These are phyloP conservation scores for Begonia fuchsioides DNA, from an alignment of 306 rosid genomes.

Conservation along the genomic window DNA sequence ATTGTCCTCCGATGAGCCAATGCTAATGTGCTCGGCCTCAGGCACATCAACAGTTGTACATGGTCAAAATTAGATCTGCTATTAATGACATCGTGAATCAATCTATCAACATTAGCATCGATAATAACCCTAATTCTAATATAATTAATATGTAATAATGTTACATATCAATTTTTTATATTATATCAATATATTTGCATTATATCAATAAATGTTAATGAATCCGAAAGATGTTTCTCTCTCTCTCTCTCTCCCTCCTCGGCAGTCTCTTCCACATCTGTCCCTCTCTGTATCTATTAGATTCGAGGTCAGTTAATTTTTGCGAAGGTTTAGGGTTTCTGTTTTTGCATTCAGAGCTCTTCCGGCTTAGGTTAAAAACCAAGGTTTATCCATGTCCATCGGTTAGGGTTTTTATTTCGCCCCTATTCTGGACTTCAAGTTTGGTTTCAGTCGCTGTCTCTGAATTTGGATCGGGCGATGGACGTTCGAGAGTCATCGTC, in stretches of 20 bases:
- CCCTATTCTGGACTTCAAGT: neutral
- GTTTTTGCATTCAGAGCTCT: constrained; percentile 6
- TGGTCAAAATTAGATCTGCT: too few species aligned
- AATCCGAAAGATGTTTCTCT: constrained; percentile 1
- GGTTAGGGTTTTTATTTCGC: too few species aligned
- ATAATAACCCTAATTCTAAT: too few species aligned
- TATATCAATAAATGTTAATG: too few species aligned
- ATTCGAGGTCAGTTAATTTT: constrained; percentile 12
- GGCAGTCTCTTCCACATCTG: constrained; percentile 3
- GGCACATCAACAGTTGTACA: too few species aligned
- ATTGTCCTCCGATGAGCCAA: too few species aligned
- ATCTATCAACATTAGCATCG: too few species aligned
- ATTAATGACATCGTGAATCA: too few species aligned
- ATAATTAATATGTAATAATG: too few species aligned
- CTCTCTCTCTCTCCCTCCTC: neutral
- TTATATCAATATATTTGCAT: too few species aligned
- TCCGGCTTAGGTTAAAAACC: constrained; percentile 1
- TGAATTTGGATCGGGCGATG: constrained; percentile 70
- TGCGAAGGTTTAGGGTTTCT: constrained; percentile 18
- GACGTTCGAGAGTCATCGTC: constrained; percentile 56
- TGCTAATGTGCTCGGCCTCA: too few species aligned
- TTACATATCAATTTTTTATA: too few species aligned
- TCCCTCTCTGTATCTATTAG: constrained; percentile 7
- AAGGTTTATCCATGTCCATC: constrained; percentile 9
- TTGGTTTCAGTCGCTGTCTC: constrained; percentile 15